Conservation (phyloP, 768 basidiomycete genomes). For the Stropharia rugosoannulata region DNA sequence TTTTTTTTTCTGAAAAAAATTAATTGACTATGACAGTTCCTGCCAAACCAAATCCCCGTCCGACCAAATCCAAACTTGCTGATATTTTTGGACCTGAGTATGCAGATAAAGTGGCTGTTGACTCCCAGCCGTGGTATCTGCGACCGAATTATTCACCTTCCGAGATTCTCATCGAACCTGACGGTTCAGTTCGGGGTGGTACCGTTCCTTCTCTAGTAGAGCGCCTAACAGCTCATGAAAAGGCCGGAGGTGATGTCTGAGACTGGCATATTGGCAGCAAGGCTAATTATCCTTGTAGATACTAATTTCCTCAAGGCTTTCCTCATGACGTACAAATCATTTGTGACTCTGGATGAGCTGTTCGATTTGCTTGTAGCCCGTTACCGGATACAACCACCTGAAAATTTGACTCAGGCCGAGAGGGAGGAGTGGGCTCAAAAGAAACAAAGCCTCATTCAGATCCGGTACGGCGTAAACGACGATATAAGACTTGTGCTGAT, state of each 20-base stretch:
- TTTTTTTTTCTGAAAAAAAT: neutral
- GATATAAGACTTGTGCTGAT: neutral
- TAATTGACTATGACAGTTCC: slow-evolving; percentile 13
- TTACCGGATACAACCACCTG: slow-evolving; percentile 77
- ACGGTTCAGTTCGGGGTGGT: slow-evolving; percentile 83
- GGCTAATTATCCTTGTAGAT: slow-evolving; percentile 42
- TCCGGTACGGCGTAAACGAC: slow-evolving; percentile 56
- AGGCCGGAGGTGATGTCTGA: slow-evolving; percentile 58
- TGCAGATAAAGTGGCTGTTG: slow-evolving; percentile 41
- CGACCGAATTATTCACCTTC: slow-evolving; percentile 73
- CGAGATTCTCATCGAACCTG: slow-evolving; percentile 85
- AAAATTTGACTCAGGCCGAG: slow-evolving; percentile 59
- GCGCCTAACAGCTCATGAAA: slow-evolving; percentile 88
- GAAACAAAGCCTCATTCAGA: slow-evolving; percentile 86
- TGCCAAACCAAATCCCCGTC: slow-evolving; percentile 29
- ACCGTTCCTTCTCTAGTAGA: slow-evolving; percentile 86
- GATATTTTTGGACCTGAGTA: slow-evolving; percentile 64
- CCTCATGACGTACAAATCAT: slow-evolving; percentile 95
- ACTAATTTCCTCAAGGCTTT: slow-evolving; percentile 84
- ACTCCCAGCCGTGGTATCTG: slow-evolving; percentile 78
- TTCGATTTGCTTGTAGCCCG: slow-evolving; percentile 80
- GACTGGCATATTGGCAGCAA: neutral
- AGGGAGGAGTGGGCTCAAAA: slow-evolving; percentile 76
- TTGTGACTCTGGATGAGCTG: slow-evolving; percentile 80
- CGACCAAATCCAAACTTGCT: slow-evolving; percentile 54